Conservation (phyloP, 2,329 filamentous ascomycete genomes). For the Fusarium tjaetaba region DNA sequence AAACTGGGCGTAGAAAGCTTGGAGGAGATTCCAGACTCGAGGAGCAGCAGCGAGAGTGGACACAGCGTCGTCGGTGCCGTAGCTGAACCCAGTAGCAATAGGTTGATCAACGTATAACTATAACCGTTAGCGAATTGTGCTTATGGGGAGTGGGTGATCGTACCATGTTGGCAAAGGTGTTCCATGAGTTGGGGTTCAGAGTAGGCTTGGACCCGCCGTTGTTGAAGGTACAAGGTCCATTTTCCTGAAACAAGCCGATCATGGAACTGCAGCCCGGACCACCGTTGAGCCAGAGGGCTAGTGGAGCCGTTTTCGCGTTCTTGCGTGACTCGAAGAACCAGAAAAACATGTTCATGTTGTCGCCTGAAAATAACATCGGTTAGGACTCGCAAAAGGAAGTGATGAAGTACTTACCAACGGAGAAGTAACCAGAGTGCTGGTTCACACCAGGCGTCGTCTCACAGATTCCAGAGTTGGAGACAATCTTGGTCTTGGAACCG, state of each 20-base stretch:
- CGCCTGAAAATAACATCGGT: too few relatives aligned
- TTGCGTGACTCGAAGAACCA: constrained; percentile 61
- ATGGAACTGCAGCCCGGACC: constrained; percentile 48
- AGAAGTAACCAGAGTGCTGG: constrained; percentile 73
- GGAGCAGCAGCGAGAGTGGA: constrained; percentile 45
- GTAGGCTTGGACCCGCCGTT: constrained; percentile 44
- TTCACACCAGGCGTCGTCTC: constrained; percentile 67
- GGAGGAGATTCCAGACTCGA: constrained; percentile 62
- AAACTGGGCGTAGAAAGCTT: constrained; percentile 71
- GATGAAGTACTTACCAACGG: constrained; percentile 60
- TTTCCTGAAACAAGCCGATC: constrained; percentile 65
- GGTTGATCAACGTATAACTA: constrained; percentile 74
- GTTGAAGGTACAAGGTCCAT: constrained; percentile 81
- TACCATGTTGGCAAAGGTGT: constrained; percentile 67
- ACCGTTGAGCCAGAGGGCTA: constrained; percentile 66
- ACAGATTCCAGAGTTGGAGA: constrained; percentile 56
- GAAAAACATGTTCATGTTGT: constrained; percentile 49
- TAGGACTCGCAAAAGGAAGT: too few relatives aligned
- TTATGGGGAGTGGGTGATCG: neutral
- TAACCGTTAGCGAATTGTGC: fast-evolving
- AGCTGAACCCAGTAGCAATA: constrained; percentile 45
- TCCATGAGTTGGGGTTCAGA: constrained; percentile 70
- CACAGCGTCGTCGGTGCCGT: constrained; percentile 38
- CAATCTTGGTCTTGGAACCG: constrained; percentile 22
- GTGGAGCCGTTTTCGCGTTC: constrained; percentile 49